phyloP scores from a whole-genome alignment of 108 stramenopile species.

The Pseudonitzschia delicatissima region DNA sequence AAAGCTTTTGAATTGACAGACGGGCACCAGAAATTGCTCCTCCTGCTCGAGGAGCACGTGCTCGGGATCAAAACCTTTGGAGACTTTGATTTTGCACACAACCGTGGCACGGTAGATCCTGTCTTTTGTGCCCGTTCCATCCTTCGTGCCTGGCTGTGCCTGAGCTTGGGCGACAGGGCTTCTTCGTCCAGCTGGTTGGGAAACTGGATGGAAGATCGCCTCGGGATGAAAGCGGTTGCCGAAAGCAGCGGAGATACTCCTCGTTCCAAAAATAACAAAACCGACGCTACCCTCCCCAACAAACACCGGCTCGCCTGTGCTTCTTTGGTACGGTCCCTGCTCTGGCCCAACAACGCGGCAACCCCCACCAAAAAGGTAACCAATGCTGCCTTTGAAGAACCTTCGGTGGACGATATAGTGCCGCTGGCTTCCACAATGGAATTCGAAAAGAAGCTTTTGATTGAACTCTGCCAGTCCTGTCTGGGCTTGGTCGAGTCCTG shows the following conservation, averaged over 20 bases:
- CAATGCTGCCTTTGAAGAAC: slow-evolving; percentile 4
- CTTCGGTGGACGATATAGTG: slow-evolving; percentile 6
- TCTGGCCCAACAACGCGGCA: slow-evolving; percentile 48
- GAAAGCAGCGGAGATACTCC: slow-evolving; percentile 3
- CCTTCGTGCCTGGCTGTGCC: slow-evolving; percentile 65
- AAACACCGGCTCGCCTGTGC: slow-evolving; percentile 72
- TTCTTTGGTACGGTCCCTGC: slow-evolving; percentile 55
- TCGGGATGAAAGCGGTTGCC: slow-evolving; percentile 37
- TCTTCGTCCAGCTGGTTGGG: slow-evolving; percentile 52
- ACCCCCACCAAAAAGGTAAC: slow-evolving; percentile 11
- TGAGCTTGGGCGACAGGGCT: slow-evolving; percentile 28
- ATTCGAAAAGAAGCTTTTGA: slow-evolving; percentile 51
- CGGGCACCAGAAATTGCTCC: slow-evolving; percentile 53
- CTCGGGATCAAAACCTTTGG: slow-evolving; percentile 64
- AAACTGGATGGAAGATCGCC: slow-evolving; percentile 29
- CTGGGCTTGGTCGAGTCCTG: slow-evolving; percentile 67
- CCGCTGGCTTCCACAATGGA: slow-evolving; percentile 40
- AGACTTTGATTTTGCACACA: slow-evolving; percentile 51
- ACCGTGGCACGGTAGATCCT: slow-evolving; percentile 59
- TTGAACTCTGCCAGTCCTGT: slow-evolving; percentile 62
- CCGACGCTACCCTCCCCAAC: slow-evolving; percentile 1
- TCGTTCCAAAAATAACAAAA: neutral
- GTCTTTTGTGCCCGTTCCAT: slow-evolving; percentile 63
- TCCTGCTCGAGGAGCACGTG: slow-evolving; percentile 64
- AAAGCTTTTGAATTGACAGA: slow-evolving; percentile 41